These are phyloP conservation scores for Spizellomyces punctatus DNA, from an alignment of 192 early-diverging fungal genomes.

Conservation along the genomic window DNA sequence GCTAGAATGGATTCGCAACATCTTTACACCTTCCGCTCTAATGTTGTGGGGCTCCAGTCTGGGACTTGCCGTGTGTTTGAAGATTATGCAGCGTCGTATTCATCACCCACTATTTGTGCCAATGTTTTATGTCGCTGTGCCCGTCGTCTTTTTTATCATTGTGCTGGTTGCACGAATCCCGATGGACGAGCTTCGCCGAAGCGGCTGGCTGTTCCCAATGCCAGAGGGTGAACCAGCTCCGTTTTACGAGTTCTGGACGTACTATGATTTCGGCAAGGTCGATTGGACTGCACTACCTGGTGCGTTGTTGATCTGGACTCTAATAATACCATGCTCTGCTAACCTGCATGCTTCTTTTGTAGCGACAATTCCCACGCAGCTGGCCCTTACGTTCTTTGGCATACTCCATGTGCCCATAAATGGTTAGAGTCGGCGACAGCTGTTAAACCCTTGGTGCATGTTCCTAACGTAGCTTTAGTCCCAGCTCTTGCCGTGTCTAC, in stretches of 20 bases:
- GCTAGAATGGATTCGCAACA: constrained; percentile 57
- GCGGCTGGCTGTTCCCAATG: constrained; percentile 85
- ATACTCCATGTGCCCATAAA: constrained; percentile 98
- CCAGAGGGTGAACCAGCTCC: constrained; percentile 67
- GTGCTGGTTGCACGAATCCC: constrained; percentile 62
- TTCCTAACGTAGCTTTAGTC: constrained; percentile 36
- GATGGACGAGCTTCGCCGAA: constrained; percentile 65
- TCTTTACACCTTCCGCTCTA: constrained; percentile 72
- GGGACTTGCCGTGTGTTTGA: constrained; percentile 55
- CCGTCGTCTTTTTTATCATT: constrained; percentile 72
- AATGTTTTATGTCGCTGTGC: constrained; percentile 82
- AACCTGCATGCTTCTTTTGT: not conserved
- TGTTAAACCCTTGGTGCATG: not conserved
- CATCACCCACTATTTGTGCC: constrained; percentile 87
- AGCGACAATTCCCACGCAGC: constrained; percentile 81
- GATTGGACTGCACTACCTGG: constrained; percentile 47
- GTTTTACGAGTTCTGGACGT: constrained; percentile 89
- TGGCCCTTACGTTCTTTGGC: constrained; percentile 93
- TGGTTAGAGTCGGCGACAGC: constrained; percentile 4
- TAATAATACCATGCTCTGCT: not conserved
- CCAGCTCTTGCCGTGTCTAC: constrained; percentile 93
- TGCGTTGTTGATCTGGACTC: not conserved
- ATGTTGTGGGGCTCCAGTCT: constrained; percentile 81
- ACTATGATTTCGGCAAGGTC: constrained; percentile 54
- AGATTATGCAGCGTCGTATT: constrained; percentile 67